A percentile compares a stretch with the other conserved stretches of the same genome.
These are phyloP conservation scores for Nakazawaea molendinolei DNA, from an alignment of 805 yeast genomes.

Conservation along the genomic window DNA sequence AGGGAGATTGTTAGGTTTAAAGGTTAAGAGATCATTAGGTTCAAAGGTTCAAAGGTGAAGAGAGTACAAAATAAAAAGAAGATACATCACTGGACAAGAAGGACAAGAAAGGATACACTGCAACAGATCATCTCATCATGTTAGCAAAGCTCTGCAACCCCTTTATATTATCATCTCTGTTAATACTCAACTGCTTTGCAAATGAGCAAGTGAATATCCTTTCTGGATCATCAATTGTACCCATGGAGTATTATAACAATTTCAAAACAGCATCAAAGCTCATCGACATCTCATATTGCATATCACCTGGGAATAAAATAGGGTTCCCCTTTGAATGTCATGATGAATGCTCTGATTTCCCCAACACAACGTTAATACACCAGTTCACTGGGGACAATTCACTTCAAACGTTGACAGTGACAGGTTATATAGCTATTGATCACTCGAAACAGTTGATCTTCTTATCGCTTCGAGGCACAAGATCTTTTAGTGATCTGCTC, in stretches of 20 bases:
- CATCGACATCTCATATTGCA: slow-evolving; percentile 37
- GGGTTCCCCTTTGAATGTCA: slow-evolving; percentile 33
- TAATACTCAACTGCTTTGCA: too few relatives aligned
- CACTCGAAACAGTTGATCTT: slow-evolving; percentile 16
- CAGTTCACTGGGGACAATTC: slow-evolving; percentile 30
- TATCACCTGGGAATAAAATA: slow-evolving; percentile 25
- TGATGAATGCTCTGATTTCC: slow-evolving; percentile 28
- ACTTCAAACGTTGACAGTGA: slow-evolving; percentile 12
- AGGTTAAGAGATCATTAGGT: too few relatives aligned
- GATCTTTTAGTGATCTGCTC: slow-evolving; percentile 32
- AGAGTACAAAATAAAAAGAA: too few relatives aligned
- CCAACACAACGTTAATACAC: slow-evolving; percentile 29
- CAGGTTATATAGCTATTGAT: slow-evolving; percentile 15
- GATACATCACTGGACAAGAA: too few relatives aligned
- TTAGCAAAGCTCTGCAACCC: too few relatives aligned
- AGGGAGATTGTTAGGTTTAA: too few relatives aligned
- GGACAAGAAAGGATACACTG: too few relatives aligned
- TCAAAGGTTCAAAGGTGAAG: too few relatives aligned
- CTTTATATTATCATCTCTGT: too few relatives aligned
- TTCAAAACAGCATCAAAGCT: slow-evolving; percentile 27
- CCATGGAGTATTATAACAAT: slow-evolving; percentile 1
- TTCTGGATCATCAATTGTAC: background rate
- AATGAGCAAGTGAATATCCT: too few relatives aligned
- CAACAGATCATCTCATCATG: too few relatives aligned
- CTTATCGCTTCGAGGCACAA: slow-evolving; percentile 35